phyloP scores from a whole-genome alignment of 2,329 filamentous ascomycete genomes.

The Orbilia ellipsospora region DNA sequence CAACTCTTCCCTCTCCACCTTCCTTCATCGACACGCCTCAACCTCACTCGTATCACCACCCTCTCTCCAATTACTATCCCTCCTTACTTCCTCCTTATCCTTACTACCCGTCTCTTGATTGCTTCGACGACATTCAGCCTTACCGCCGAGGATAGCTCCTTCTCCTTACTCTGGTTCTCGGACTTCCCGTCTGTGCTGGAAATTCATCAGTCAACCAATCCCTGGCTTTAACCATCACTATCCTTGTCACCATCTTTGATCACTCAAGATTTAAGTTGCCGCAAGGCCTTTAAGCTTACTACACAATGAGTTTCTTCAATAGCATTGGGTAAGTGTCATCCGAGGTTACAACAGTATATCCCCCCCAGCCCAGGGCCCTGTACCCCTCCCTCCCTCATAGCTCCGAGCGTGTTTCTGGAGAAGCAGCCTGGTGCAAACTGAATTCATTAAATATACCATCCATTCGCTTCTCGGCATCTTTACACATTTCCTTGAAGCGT shows the following conservation, averaged over 20 bases:
- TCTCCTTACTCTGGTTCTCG: neutral
- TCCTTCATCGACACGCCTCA: constrained; percentile 6
- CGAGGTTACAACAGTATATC: neutral
- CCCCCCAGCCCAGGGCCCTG: neutral
- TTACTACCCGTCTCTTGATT: too few relatives aligned
- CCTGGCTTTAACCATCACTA: neutral
- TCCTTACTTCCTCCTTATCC: neutral
- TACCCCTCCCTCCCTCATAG: too few relatives aligned
- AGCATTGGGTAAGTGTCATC: constrained; percentile 47
- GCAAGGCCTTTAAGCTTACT: constrained; percentile 2
- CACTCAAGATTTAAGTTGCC: constrained; percentile 4
- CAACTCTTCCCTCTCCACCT: constrained; percentile 15
- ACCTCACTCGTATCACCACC: constrained; percentile 4
- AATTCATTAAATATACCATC: too few relatives aligned
- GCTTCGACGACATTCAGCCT: constrained; percentile 7
- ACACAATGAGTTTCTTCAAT: constrained; percentile 44
- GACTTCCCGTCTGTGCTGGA: constrained; percentile 10
- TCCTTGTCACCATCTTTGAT: constrained; percentile 2
- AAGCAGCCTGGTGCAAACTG: too few relatives aligned
- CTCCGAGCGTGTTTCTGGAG: too few relatives aligned
- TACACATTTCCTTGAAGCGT: too few relatives aligned
- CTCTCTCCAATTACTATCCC: neutral
- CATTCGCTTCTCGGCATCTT: too few relatives aligned
- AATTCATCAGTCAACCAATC: neutral
- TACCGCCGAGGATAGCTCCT: neutral